Evolutionary conservation across 2,329 filamentous ascomycete species (phyloP).

Genomic region (Fusarium drepaniforme): DNA sequence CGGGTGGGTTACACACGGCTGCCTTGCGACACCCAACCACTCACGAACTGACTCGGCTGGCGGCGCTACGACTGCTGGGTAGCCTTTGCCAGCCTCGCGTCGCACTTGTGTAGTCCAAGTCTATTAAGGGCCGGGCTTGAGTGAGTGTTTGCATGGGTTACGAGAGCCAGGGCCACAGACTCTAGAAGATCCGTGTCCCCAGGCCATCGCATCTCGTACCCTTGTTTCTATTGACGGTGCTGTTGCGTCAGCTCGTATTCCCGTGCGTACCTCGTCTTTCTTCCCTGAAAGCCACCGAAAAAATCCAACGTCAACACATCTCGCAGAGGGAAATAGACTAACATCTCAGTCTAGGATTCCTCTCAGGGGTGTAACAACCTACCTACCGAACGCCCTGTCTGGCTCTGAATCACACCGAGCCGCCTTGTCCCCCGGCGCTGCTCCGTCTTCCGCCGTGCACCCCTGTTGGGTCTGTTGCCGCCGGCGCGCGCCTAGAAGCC

Average conservation of each 20-base stretch:
- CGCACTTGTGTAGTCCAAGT: slow-evolving; percentile 33
- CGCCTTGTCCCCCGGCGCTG: slow-evolving; percentile 22
- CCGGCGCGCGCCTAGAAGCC: slow-evolving; percentile 46
- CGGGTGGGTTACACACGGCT: slow-evolving; percentile 31
- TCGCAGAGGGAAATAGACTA: slow-evolving; percentile 13
- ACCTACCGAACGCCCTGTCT: slow-evolving; percentile 39
- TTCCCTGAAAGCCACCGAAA: slow-evolving; percentile 1
- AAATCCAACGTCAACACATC: slow-evolving; percentile 10
- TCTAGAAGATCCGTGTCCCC: slow-evolving; percentile 26
- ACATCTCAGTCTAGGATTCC: slow-evolving; percentile 18
- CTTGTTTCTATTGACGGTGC: slow-evolving; percentile 21
- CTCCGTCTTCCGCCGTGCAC: slow-evolving; percentile 12
- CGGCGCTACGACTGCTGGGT: slow-evolving; percentile 25
- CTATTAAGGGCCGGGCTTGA: slow-evolving; percentile 34
- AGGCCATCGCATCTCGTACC: slow-evolving; percentile 24
- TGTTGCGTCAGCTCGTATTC: slow-evolving; percentile 46
- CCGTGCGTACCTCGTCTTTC: slow-evolving; percentile 26
- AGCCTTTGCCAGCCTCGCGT: slow-evolving; percentile 39
- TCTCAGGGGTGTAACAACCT: slow-evolving; percentile 39
- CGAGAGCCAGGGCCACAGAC: slow-evolving; percentile 17
- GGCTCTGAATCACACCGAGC: slow-evolving; percentile 47
- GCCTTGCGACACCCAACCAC: slow-evolving; percentile 23
- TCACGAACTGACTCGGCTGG: slow-evolving; percentile 28
- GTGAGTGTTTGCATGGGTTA: slow-evolving; percentile 33
- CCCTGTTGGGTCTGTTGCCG: slow-evolving; percentile 44